These are phyloP conservation scores for Citrus glauca DNA, from an alignment of 345 rosid genomes.

Conservation along the genomic window DNA sequence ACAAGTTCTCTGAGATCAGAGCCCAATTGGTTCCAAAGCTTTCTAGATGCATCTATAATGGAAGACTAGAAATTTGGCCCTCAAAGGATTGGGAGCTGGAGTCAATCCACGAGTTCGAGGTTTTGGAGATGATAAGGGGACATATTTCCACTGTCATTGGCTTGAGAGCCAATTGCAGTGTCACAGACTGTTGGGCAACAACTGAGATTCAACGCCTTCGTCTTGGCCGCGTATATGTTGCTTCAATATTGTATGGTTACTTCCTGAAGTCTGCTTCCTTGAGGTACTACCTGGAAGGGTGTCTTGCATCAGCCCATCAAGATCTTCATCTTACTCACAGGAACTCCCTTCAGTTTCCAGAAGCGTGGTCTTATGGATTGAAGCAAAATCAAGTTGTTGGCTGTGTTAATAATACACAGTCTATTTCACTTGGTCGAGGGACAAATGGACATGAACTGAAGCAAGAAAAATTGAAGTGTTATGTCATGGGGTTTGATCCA, in stretches of 20 bases:
- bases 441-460: slow-evolving; percentile 17
- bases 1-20: slow-evolving; percentile 77
- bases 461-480: slow-evolving; percentile 47
- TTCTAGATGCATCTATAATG: slow-evolving; percentile 71
- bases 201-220: slow-evolving; percentile 53
- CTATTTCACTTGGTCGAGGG: slow-evolving; percentile 21
- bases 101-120: slow-evolving; percentile 65
- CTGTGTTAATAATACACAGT: slow-evolving; percentile 3
- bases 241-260: slow-evolving; percentile 82
- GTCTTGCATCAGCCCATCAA: slow-evolving; percentile 27
- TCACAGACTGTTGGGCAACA: slow-evolving; percentile 81
- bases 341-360: slow-evolving; percentile 37
- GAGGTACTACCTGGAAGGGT: slow-evolving; percentile 63
- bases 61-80: slow-evolving; percentile 87
- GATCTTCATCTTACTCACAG: slow-evolving; percentile 19
- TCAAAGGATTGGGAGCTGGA: slow-evolving; percentile 91
- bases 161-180: slow-evolving; percentile 65
- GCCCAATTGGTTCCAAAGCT: slow-evolving; percentile 89
- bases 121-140: slow-evolving; percentile 70
- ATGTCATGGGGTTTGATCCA: slow-evolving; percentile 61
- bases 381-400: slow-evolving; percentile 45
- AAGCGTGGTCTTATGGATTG: slow-evolving; percentile 19
- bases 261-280: slow-evolving; percentile 74
- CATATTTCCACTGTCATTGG: slow-evolving; percentile 73
- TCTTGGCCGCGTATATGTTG: slow-evolving; percentile 50